These are phyloP conservation scores for Phialocephala subalpina DNA, from an alignment of 2,329 filamentous ascomycete genomes.

Conservation along the genomic window DNA sequence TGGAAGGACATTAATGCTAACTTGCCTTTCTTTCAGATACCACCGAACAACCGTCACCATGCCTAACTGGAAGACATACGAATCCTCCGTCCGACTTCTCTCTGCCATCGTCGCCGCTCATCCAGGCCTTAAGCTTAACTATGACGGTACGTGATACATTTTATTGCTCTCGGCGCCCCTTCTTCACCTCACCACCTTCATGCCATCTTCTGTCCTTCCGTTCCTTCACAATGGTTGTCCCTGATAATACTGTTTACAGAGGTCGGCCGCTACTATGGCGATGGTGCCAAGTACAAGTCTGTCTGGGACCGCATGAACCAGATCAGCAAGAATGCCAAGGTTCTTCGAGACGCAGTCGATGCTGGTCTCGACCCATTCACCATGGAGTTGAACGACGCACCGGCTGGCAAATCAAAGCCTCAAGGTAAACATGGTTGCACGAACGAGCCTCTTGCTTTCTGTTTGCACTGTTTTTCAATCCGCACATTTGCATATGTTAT, in stretches of 20 bases:
- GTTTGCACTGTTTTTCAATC: constrained; percentile 16
- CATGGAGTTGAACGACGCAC: constrained; percentile 27
- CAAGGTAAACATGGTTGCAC: constrained; percentile 24
- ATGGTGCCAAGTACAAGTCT: constrained; percentile 32
- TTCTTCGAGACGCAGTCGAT: constrained; percentile 34
- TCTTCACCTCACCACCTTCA: not conserved
- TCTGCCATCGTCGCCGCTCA: constrained; percentile 67
- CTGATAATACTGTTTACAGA: constrained; percentile 32
- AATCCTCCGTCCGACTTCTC: constrained; percentile 66
- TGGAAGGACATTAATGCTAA: constrained; percentile 5
- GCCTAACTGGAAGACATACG: constrained; percentile 68
- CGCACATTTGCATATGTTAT: constrained; percentile 9
- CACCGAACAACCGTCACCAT: constrained; percentile 45
- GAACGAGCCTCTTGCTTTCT: not conserved
- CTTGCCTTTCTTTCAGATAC: constrained; percentile 18
- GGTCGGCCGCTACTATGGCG: constrained; percentile 33
- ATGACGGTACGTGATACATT: constrained; percentile 60
- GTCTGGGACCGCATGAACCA: constrained; percentile 33
- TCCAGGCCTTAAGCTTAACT: constrained; percentile 63
- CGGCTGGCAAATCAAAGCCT: constrained; percentile 14
- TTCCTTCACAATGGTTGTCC: constrained; percentile 12
- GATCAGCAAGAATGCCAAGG: constrained; percentile 32
- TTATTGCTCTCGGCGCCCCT: constrained; percentile 7
- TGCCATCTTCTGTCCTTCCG: constrained; percentile 7
- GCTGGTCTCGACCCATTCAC: constrained; percentile 32